Conservation (phyloP, 2,329 filamentous ascomycete genomes). For the Colletotrichum echinochloae region DNA sequence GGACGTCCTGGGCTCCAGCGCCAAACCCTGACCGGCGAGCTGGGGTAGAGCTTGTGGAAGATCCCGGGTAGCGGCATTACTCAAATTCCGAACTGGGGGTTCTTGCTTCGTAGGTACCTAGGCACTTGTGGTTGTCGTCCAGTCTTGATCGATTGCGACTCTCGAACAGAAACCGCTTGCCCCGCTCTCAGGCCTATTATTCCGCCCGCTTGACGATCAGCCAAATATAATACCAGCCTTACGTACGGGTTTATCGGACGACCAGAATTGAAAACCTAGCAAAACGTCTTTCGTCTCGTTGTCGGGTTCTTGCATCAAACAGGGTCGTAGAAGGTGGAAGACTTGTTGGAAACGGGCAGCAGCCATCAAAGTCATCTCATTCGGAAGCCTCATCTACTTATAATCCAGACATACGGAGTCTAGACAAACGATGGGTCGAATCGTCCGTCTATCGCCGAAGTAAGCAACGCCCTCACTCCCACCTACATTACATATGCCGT, state of each 20-base stretch:
- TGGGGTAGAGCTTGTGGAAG: slow-evolving; percentile 29
- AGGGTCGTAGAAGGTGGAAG: background rate
- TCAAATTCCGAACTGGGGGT: background rate
- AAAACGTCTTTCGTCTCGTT: background rate
- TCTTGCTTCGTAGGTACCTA: no score
- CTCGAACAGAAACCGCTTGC: no score
- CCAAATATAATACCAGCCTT: background rate
- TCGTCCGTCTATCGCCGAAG: slow-evolving; percentile 9
- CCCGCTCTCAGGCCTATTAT: background rate
- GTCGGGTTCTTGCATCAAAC: background rate
- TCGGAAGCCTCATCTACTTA: slow-evolving; percentile 26
- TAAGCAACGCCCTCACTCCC: slow-evolving; percentile 15
- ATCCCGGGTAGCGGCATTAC: slow-evolving; percentile 33
- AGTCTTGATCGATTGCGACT: background rate
- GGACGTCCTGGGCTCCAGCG: slow-evolving; percentile 39
- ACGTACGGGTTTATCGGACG: background rate
- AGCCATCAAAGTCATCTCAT: background rate
- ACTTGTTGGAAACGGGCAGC: background rate
- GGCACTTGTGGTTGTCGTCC: no score
- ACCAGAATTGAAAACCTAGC: background rate
- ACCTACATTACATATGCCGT: slow-evolving; percentile 22
- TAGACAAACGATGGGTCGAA: background rate
- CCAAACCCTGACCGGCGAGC: slow-evolving; percentile 33
- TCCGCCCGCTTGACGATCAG: background rate
- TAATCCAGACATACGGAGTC: slow-evolving; percentile 5